Evolutionary conservation across 352 stramenopile species (phyloP), one percentile per base, ranked within the genome.

Genomic region (Phytophthora cryptogea): DNA sequence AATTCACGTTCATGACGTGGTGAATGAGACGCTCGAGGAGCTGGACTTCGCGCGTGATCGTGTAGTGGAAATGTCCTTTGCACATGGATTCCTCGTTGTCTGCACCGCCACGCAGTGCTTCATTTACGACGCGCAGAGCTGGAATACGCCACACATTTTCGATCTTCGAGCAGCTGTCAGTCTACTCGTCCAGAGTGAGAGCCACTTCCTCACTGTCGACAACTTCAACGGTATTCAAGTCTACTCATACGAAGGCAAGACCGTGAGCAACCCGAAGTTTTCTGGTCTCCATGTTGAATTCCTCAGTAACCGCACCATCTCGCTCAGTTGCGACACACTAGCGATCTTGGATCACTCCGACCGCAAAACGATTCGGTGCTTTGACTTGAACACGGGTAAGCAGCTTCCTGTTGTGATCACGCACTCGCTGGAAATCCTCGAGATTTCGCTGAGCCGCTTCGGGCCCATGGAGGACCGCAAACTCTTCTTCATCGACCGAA

Each of bases 81-180:
- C 79, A 2, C 90, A 93, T 45, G 92, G 89, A 36, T 92, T 97
- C 50, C 72, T 98, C 11, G 79, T 98, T 49, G 94, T 98, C 5
- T 94, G 86, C 44, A 98, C 90, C 3, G 80, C 86, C 16, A 97
- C 88, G 35, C 89, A 97, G 62, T 96, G 89, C 63, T 98, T 94
- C 72, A 90, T 98, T 39, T 98, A 98, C 74, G 85, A 83, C 39
- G 81, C 83, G 27, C 63, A 87, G 57, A 97, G 96, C 78, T 97
- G 84, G 81, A 97, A 96, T 63, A 98, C 90, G 14, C 92, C 93
- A 1, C 88, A 97, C 58, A 97, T 97, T 42, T 93, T 97, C 48
- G 92, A 98, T 56, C 62, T 98, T 43, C 83, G 85, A 30, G 83
- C 88, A 20, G 83, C 84, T 23, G 75, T 95, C 10, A 95, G 84